Evolutionary conservation across 257 asterid species (phyloP).

Genomic region (Orobanche coerulescens): DNA sequence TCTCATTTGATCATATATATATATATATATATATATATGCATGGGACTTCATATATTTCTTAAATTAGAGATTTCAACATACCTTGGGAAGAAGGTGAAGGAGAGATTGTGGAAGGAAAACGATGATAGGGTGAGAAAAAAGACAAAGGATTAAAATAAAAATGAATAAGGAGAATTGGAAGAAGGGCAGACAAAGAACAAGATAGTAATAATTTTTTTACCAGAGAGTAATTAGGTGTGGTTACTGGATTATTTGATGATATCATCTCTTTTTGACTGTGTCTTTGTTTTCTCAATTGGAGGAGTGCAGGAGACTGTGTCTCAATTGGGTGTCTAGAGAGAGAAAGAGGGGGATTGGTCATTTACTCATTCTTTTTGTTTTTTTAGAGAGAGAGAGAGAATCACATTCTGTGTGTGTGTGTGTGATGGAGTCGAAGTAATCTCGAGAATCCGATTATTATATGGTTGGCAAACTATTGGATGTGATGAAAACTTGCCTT

Average conservation of each 20-base stretch:
- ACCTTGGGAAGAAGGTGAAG: slow-evolving; percentile 32
- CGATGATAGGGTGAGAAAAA: slow-evolving; percentile 21
- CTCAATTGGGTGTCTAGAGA: background rate
- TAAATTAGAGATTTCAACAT: too few species aligned
- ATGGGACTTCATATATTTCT: too few species aligned
- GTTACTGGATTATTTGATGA: slow-evolving; percentile 26
- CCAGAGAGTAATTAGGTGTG: slow-evolving; percentile 4
- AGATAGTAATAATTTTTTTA: slow-evolving; percentile 26
- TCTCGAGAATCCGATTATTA: slow-evolving; percentile 23
- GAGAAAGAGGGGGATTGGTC: background rate
- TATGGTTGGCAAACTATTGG: slow-evolving; percentile 28
- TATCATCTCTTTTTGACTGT: too few species aligned
- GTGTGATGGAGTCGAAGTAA: slow-evolving; percentile 25
- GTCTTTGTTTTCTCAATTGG: background rate
- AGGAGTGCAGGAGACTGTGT: background rate
- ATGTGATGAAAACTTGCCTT: background rate
- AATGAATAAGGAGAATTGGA: slow-evolving; percentile 35
- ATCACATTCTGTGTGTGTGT: slow-evolving; percentile 16
- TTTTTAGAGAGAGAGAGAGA: background rate
- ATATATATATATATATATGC: too few species aligned
- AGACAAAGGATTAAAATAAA: slow-evolving; percentile 34
- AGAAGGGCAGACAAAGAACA: slow-evolving; percentile 33
- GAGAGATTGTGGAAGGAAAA: slow-evolving; percentile 13
- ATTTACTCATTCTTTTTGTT: background rate
- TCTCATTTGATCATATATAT: too few species aligned